Conservation (phyloP, 495 filamentous ascomycete species). For the Penicillium samsonianum region DNA sequence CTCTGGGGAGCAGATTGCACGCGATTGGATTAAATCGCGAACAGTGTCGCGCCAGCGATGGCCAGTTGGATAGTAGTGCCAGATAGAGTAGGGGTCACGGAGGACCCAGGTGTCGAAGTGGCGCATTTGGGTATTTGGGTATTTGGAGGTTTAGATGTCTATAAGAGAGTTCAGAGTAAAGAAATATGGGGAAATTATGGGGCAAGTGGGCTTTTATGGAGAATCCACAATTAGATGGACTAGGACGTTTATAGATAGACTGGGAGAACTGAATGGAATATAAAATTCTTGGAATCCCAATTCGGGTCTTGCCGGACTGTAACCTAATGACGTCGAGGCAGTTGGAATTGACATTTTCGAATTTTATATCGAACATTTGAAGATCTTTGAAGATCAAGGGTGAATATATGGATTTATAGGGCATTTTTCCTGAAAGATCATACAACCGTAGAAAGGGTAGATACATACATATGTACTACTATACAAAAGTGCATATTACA, state of each 20-base stretch:
- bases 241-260: no score
- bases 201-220: slow-evolving; percentile 16
- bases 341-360: neutral
- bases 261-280: no score
- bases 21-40: slow-evolving; percentile 41
- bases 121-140: no score
- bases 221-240: neutral
- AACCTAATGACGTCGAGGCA: slow-evolving; percentile 39
- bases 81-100: slow-evolving; percentile 49
- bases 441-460: no score
- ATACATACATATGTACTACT: no score
- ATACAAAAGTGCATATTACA: no score
- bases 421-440: no score
- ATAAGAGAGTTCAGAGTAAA: neutral
- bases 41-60: slow-evolving; percentile 46
- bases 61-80: slow-evolving; percentile 46
- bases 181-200: slow-evolving; percentile 12
- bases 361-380: no score
- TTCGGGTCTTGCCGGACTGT: slow-evolving; percentile 16
- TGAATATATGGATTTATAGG: no score
- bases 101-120: slow-evolving; percentile 51
- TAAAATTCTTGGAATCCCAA: no score
- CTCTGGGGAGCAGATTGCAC: slow-evolving; percentile 41
- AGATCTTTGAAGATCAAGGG: no score
- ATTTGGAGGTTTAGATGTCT: no score